Evolutionary conservation across 805 yeast genomes (phyloP).

Genomic region (Lipomyces oligophaga): DNA sequence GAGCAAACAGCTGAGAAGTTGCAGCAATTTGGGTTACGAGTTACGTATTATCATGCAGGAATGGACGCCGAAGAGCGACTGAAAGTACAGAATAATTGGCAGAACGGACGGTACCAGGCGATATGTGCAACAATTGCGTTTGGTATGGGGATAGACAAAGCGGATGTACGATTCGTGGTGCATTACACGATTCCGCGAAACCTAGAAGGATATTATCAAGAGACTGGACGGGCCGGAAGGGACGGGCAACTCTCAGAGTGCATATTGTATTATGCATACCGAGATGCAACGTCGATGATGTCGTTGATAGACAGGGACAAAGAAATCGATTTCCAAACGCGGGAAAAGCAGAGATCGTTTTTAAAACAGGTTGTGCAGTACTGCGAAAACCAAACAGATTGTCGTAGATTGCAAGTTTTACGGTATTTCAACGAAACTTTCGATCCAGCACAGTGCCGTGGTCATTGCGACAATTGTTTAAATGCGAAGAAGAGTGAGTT

Average conservation of each 20-base stretch:
- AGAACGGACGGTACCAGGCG: conserved; percentile 60
- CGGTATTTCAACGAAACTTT: conserved; percentile 87
- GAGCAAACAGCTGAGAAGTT: conserved; percentile 71
- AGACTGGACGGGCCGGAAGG: conserved; percentile 97
- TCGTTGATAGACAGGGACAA: conserved; percentile 72
- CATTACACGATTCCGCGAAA: conserved; percentile 86
- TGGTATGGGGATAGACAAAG: conserved; percentile 98
- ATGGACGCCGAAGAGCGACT: conserved; percentile 73
- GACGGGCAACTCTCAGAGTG: conserved; percentile 85
- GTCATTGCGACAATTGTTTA: conserved; percentile 82
- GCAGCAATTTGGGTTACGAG: conserved; percentile 53
- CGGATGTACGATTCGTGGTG: conserved; percentile 88
- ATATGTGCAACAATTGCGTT: conserved; percentile 97
- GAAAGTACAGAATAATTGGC: conserved; percentile 79
- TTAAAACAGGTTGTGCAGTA: conserved; percentile 81
- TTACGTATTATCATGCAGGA: conserved; percentile 91
- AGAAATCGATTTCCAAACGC: conserved; percentile 57
- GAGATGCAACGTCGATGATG: conserved; percentile 74
- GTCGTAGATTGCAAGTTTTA: conserved; percentile 82
- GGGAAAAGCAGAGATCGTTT: conserved; percentile 72
- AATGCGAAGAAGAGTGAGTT: conserved; percentile 42
- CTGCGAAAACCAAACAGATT: conserved; percentile 86
- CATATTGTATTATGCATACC: conserved; percentile 72
- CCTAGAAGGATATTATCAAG: conserved; percentile 95
- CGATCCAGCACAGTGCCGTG: conserved; percentile 58